Conservation (phyloP, 768 basidiomycete species). For the Postia placenta region DNA sequence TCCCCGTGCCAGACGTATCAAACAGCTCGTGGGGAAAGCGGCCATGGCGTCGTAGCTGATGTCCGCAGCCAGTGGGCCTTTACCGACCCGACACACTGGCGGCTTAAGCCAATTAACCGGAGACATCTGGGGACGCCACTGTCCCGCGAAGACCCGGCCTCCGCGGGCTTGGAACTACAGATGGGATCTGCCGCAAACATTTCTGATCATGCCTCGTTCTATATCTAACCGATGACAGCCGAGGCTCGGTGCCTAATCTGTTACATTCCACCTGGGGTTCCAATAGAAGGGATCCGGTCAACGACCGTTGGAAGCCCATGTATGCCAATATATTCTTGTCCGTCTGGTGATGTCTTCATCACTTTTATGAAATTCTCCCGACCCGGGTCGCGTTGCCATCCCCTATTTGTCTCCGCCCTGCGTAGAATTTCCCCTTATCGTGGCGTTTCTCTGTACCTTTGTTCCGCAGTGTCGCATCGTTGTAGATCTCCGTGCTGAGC, state of each 20-base stretch:
- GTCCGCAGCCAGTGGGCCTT: background rate
- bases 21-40: background rate
- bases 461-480: background rate
- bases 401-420: constrained; percentile 1
- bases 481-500: constrained; percentile 4
- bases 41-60: background rate
- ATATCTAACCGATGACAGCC: constrained; percentile 17
- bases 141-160: constrained; percentile 20
- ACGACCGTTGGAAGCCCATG: constrained; percentile 11
- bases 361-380: constrained; percentile 2
- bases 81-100: background rate
- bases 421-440: constrained; percentile 2
- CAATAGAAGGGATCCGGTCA: constrained; percentile 14
- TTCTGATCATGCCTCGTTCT: constrained; percentile 14
- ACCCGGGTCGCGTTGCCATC: constrained; percentile 1
- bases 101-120: background rate
- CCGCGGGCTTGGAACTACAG: background rate
- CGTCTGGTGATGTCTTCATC: background rate
- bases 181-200: constrained; percentile 4
- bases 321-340: constrained; percentile 11
- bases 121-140: background rate
- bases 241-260: constrained; percentile 21
- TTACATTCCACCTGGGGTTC: constrained; percentile 12
- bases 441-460: constrained; percentile 3
- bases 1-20: background rate